phyloP scores from a whole-genome alignment of 768 basidiomycete genomes.

The Lentinus tigrinus region DNA sequence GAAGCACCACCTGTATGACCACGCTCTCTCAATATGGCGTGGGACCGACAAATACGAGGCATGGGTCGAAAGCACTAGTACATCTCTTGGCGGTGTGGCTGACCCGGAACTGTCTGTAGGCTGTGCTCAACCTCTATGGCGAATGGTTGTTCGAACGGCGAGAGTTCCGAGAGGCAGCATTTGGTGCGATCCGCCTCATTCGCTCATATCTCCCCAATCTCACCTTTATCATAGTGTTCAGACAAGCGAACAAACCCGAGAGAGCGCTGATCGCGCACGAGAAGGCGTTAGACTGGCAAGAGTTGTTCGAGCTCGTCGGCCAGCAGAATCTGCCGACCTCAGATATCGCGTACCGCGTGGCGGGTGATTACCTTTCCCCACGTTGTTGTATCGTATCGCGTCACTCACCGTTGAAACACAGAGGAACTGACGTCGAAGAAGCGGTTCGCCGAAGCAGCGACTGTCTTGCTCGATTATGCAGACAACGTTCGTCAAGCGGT shows the following conservation, averaged over 20 bases:
- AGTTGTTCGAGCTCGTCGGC: conserved; percentile 79
- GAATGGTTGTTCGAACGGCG: conserved; percentile 84
- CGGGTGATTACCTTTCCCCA: conserved; percentile 48
- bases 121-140: conserved; percentile 73
- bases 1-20: conserved; percentile 69
- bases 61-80: conserved; percentile 15
- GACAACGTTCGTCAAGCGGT: conserved; percentile 77
- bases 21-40: conserved; percentile 75
- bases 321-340: conserved; percentile 59
- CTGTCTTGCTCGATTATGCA: conserved; percentile 81
- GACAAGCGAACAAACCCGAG: conserved; percentile 55
- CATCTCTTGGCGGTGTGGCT: not conserved
- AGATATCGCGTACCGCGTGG: conserved; percentile 72
- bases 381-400: not conserved
- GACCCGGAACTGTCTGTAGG: conserved; percentile 35
- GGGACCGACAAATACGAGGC: conserved; percentile 65
- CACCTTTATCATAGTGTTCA: conserved; percentile 54
- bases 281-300: conserved; percentile 86
- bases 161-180: conserved; percentile 81
- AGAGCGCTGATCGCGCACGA: conserved; percentile 91
- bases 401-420: conserved; percentile 28
- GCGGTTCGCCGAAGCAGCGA: conserved; percentile 75
- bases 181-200: conserved; percentile 49
- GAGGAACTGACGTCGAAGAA: conserved; percentile 84
- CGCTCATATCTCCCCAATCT: not conserved